These are phyloP conservation scores for Fusarium albidum DNA, from an alignment of 2,329 filamentous ascomycete species.

Conservation along the genomic window DNA sequence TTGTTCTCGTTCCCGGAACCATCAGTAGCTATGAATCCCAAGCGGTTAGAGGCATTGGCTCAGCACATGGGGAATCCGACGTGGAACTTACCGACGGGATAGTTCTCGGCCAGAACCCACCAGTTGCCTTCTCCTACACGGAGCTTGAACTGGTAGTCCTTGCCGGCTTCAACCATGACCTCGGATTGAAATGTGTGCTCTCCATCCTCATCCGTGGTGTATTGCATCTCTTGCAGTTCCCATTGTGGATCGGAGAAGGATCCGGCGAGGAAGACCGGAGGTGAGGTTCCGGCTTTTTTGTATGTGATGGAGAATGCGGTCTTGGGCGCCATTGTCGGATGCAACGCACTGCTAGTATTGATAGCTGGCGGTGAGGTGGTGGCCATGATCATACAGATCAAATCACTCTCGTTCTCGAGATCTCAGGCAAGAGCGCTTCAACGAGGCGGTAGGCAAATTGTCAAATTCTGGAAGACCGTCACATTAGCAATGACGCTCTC, in stretches of 20 bases:
- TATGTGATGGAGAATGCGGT: conserved; percentile 67
- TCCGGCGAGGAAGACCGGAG: conserved; percentile 76
- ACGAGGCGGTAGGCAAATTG: conserved; percentile 3
- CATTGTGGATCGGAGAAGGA: conserved; percentile 74
- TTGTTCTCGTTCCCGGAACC: conserved; percentile 59
- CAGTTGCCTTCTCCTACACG: conserved; percentile 71
- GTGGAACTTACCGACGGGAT: conserved; percentile 62
- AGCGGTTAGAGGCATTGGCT: conserved; percentile 11
- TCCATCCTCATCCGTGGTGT: conserved; percentile 57
- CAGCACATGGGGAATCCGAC: neutral
- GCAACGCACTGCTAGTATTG: conserved; percentile 10
- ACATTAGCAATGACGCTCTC: conserved; percentile 21
- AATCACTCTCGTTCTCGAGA: neutral
- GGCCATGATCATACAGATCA: neutral
- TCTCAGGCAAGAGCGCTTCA: neutral
- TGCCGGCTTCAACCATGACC: conserved; percentile 62
- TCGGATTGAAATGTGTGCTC: conserved; percentile 66
- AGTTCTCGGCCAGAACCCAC: conserved; percentile 73
- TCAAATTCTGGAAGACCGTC: conserved; percentile 11
- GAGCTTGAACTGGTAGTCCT: conserved; percentile 79
- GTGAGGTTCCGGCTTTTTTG: conserved; percentile 64
- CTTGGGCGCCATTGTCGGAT: conserved; percentile 24
- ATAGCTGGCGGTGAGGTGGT: neutral
- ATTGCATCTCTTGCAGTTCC: conserved; percentile 72
- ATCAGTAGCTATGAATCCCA: conserved; percentile 47